Percentiles rank a stretch among this genome's conserved stretches.
These are phyloP conservation scores for Cladophialophora yegresii DNA, from an alignment of 2,329 filamentous ascomycete species.

Conservation along the genomic window DNA sequence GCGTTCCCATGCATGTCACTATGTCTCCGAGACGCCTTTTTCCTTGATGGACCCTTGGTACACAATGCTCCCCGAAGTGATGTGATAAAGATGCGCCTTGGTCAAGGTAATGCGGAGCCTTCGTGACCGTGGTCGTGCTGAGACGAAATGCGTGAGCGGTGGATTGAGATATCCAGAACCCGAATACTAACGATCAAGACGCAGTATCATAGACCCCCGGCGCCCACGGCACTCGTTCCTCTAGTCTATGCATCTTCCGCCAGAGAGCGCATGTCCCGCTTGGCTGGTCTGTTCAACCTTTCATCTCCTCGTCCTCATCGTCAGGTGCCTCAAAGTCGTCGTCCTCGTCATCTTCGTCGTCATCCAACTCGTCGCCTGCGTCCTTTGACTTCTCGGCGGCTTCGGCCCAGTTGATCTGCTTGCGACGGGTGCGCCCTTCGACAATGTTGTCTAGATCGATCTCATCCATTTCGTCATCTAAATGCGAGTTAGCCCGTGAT, in stretches of 20 bases:
- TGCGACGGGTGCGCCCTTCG: conserved; percentile 84
- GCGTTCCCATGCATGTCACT: background rate
- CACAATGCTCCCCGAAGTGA: background rate
- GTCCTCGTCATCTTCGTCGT: conserved; percentile 62
- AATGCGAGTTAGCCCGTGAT: conserved; percentile 45
- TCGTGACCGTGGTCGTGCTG: background rate
- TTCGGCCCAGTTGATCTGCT: conserved; percentile 89
- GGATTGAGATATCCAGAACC: background rate
- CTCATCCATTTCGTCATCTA: conserved; percentile 83
- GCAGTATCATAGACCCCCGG: background rate
- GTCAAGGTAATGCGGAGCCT: background rate
- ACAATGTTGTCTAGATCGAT: conserved; percentile 92
- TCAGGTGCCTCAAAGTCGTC: conserved; percentile 39
- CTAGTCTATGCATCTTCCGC: background rate
- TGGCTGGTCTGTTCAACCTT: conserved; percentile 28
- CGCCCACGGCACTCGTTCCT: background rate
- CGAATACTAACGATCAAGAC: background rate
- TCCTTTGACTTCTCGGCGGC: conserved; percentile 82
- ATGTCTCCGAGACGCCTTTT: background rate
- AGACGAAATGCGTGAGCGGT: background rate
- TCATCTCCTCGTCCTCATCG: conserved; percentile 35
- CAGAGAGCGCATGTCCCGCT: background rate
- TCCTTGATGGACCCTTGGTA: background rate
- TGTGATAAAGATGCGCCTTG: background rate
- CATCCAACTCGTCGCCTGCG: conserved; percentile 66